A percentile compares a stretch with the other conserved stretches of the same genome.
Conservation (phyloP, 805 yeast genomes). For the Metschnikowia lachancei region DNA sequence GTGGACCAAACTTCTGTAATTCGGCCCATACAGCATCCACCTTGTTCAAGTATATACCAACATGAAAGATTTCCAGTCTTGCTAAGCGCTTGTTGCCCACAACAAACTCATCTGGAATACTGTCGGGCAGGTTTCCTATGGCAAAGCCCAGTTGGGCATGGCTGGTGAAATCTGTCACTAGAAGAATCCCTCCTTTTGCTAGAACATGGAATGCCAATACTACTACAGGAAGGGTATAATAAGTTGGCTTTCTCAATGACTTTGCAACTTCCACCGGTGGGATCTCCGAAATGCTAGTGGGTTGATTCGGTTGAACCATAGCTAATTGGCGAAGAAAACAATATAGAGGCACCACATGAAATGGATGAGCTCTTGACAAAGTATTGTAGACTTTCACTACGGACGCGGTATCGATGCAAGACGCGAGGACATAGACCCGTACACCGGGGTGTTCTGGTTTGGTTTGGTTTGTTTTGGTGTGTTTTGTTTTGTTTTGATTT, state of each 20-base stretch:
- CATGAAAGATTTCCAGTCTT: conserved; percentile 9
- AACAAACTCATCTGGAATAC: conserved; percentile 7
- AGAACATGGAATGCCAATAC: conserved; percentile 12
- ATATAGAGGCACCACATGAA: too few species aligned
- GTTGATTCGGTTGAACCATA: not conserved
- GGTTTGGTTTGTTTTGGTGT: too few species aligned
- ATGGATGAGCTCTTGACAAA: too few species aligned
- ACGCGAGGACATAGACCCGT: too few species aligned
- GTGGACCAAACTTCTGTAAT: conserved; percentile 5
- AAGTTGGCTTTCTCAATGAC: not conserved
- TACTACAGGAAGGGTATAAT: conserved; percentile 16
- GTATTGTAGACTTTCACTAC: too few species aligned
- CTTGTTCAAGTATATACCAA: conserved; percentile 7
- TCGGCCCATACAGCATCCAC: conserved; percentile 6
- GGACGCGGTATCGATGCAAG: too few species aligned
- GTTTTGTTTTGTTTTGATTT: too few species aligned
- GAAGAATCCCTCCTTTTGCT: conserved; percentile 9
- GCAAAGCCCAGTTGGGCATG: conserved; percentile 11
- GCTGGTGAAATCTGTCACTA: conserved; percentile 21
- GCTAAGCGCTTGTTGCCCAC: conserved; percentile 7
- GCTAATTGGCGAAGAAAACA: not conserved
- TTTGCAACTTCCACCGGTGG: not conserved
- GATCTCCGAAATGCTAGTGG: conserved; percentile 1
- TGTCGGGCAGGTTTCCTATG: conserved; percentile 4
- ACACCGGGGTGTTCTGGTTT: too few species aligned